Base-by-base conservation (phyloP, 2,329 filamentous ascomycete genomes). In the Fulvia fulva region DNA sequence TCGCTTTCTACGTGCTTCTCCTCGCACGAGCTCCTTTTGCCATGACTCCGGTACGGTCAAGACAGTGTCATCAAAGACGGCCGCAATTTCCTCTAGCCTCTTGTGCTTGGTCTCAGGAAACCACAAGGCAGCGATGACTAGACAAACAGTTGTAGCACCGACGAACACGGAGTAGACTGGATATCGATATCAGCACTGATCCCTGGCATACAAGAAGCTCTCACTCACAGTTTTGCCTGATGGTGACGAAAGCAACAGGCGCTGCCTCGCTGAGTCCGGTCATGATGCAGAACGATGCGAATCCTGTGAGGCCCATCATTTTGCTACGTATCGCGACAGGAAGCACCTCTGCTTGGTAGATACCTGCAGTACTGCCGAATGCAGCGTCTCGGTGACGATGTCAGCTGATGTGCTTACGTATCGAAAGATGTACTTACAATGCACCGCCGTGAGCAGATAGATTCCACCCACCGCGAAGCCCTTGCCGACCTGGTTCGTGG, bases 381-480 rank as follows among this genome's bases (percentile, higher is more conserved):
- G 34, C 34, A 16, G 34, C 34, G 14, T 37, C 34, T 37, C 7
- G 6, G 34, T 12, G 34, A 37, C 44, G 23, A 22, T 47, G n/a
- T n/a, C 12, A 41, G n/a, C 6, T 34, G 30, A 34, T n/a, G n/a
- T n/a, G n/a, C n/a, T n/a, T n/a, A n/a, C n/a, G n/a, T n/a, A 30
- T 5, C 11, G 28, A 6, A 30, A 30, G 28, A 26, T 12, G 30
- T 6, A 69, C 77, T 62, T 65, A 81, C 79, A 84, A 63, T 83
- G 84, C 21, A 71, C 74, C 2, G 82, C 76, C 1, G 80, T 81
- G 57, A 84, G 83, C 1, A 84, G 71, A 58, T 83, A 84, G 23
- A 84, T 83, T 0, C 81, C 82, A 1, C 83, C 69, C 37, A 85
- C 78, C 1, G 82, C 80, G 64, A 84, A 84, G 0, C 80, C 81